Percentiles rank a stretch among this genome's conserved stretches.
Conservation (phyloP, 805 yeast genomes). For the Teunomyces aglyptinius region DNA sequence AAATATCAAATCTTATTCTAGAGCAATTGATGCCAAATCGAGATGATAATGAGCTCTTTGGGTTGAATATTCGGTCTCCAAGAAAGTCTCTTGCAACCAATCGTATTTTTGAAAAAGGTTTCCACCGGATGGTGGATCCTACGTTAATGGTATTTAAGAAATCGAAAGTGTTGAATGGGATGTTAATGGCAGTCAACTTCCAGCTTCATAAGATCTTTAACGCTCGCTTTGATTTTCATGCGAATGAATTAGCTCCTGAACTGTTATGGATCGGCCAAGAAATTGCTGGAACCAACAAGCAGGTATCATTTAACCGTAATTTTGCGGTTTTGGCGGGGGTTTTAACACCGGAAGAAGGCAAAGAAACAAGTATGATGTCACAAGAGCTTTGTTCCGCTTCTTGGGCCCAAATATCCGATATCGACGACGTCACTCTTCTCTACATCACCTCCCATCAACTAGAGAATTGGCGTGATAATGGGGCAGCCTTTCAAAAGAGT, state of each 20-base stretch:
- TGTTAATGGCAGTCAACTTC: constrained; percentile 24
- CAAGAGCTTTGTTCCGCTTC: constrained; percentile 36
- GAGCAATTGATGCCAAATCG: constrained; percentile 18
- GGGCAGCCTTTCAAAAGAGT: constrained; percentile 11
- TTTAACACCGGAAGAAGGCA: constrained; percentile 26
- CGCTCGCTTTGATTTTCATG: constrained; percentile 16
- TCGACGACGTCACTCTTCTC: constrained; percentile 21
- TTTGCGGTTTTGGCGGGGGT: constrained; percentile 31
- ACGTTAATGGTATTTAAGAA: constrained; percentile 29
- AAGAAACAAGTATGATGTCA: constrained; percentile 15
- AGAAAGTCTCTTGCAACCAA: constrained; percentile 9
- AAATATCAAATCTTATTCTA: constrained; percentile 24
- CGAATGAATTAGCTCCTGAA: constrained; percentile 19
- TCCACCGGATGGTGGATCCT: constrained; percentile 26
- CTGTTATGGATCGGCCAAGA: constrained; percentile 36
- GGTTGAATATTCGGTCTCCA: constrained; percentile 10
- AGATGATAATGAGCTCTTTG: constrained; percentile 19
- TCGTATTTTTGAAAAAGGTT: constrained; percentile 21
- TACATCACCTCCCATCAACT: constrained; percentile 36
- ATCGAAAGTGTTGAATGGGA: constrained; percentile 23
- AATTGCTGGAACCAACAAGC: constrained; percentile 21
- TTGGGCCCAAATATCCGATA: constrained; percentile 33
- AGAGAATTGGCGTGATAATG: constrained; percentile 25
- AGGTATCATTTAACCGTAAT: constrained; percentile 23
- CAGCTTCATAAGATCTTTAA: constrained; percentile 20